Evolutionary conservation across 176 grass and related monocot genomes (phyloP).

Genomic region (Triticum urartu): DNA sequence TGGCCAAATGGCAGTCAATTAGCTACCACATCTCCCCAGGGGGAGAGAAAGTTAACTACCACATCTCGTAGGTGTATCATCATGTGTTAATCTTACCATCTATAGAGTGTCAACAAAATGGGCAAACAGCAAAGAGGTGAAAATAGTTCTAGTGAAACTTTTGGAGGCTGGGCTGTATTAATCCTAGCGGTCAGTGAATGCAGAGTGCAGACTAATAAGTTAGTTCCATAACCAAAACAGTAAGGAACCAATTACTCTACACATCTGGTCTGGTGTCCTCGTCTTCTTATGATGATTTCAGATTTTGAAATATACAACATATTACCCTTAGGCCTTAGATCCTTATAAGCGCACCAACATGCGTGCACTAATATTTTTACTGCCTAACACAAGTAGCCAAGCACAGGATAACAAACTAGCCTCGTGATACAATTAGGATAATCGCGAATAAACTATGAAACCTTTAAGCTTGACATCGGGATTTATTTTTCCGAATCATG

Average conservation of each 20-base stretch:
- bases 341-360: background rate
- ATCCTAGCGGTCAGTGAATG: background rate
- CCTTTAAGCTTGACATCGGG: background rate
- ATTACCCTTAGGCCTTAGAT: background rate
- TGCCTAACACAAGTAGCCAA: background rate
- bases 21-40: no score
- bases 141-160: background rate
- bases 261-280: background rate
- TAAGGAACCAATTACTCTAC: background rate
- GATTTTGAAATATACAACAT: background rate
- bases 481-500: no score
- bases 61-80: background rate
- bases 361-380: background rate
- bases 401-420: background rate
- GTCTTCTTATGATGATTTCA: background rate
- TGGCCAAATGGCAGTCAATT: background rate
- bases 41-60: background rate
- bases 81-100: no score
- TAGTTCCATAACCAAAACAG: background rate
- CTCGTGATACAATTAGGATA: background rate
- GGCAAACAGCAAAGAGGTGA: background rate
- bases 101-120: background rate
- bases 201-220: background rate
- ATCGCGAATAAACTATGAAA: conserved; percentile 11
- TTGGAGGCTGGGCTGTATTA: background rate